Evolutionary conservation across 164 flowering plant species (phyloP), one percentile per base, ranked within the genome.

Genomic region (Litsea cubeba): DNA sequence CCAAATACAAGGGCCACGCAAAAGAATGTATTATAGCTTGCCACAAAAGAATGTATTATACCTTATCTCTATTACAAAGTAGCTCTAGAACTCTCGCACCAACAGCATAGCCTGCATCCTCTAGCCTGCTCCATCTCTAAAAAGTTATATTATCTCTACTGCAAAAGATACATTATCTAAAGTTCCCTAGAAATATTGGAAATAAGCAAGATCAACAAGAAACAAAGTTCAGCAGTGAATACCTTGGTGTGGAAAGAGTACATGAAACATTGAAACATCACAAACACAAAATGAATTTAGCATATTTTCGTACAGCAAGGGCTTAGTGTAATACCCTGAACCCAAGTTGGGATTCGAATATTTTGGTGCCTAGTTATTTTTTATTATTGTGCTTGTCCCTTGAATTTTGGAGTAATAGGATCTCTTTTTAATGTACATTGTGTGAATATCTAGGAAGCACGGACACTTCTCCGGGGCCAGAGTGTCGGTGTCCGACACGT

Each of bases 41-140:
- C 23, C 3, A 46, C 22, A 62, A 25, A 58, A 30, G 58, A 12
- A 72, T 50, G 15, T 18, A 12, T 1, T 35, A 5, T 82, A 95
- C 99, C 97, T 91, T 95, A 14, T 95, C 99, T 76, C 98, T 85
- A 50, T 96, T 95, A 81, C 99, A 96, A 73, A 96, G 92, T 78
- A 96, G 98, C 79, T 94, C 99, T 57, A 95, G 78, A 71, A 89
- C 93, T 73, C 98, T 84, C 23, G 94, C 98, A 12, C 99, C 99
- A 75, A 95, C 98, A 70, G 97, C 93, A 84, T 93, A 95, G 11
- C 99, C 99, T 1, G 98, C 99, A 89, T 95, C 98, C 85, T 95
- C 99, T 71, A 95, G 84, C 88, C 99, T 95, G 86, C 8, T 70
- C 72, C 72, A 82, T 58, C 26, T 62, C 68, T 66, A 65, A 58